phyloP scores from a whole-genome alignment of 768 basidiomycete genomes.

The Strobilomyces dryophilus region DNA sequence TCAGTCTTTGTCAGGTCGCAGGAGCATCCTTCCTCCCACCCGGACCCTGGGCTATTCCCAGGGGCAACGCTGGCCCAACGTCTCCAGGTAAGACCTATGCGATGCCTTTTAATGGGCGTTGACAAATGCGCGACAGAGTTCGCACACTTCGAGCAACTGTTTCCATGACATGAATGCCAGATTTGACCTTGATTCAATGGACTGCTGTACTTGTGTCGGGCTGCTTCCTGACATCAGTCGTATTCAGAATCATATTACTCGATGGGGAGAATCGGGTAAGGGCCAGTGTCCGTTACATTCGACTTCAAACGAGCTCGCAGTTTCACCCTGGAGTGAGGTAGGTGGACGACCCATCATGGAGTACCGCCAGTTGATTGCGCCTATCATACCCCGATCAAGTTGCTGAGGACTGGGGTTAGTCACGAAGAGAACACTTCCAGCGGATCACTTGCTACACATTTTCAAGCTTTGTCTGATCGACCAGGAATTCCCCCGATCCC shows the following conservation, averaged over 20 bases:
- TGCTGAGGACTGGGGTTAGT: neutral
- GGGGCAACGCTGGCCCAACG: neutral
- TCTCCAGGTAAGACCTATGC: neutral
- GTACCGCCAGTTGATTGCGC: neutral
- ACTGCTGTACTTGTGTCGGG: neutral
- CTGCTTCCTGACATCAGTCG: neutral
- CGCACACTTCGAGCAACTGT: neutral
- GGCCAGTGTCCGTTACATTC: neutral
- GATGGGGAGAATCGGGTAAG: neutral
- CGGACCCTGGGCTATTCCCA: neutral
- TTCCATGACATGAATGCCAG: neutral
- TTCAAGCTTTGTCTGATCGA: neutral
- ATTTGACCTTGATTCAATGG: neutral
- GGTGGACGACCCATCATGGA: neutral
- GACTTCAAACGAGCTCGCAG: neutral
- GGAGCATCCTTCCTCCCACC: neutral
- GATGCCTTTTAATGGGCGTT: neutral
- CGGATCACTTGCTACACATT: neutral
- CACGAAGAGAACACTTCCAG: neutral
- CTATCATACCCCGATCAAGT: neutral
- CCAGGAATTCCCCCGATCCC: neutral
- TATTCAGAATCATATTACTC: neutral
- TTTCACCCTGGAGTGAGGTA: neutral
- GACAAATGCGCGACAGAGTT: slow-evolving; percentile 1
- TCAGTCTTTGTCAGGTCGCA: neutral